A percentile compares a stretch with the other conserved stretches of the same genome.
Evolutionary conservation across 345 rosid genomes (phyloP).

Genomic region (Gossypium anomalum): DNA sequence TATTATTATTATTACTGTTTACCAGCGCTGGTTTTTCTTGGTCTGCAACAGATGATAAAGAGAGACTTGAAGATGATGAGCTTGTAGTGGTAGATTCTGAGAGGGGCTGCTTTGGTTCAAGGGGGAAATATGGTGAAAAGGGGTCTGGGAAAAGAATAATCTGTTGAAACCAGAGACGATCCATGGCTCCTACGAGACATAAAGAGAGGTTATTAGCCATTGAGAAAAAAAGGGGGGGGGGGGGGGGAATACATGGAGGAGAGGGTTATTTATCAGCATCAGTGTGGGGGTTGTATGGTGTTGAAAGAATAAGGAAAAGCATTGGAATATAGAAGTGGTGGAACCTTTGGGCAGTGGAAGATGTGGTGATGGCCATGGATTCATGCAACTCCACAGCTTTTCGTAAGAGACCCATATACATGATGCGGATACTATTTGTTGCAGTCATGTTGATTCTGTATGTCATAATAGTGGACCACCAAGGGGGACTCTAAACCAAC

Average conservation of each 20-base stretch:
- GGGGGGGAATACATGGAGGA: not conserved
- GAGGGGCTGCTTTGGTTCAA: slow-evolving; percentile 11
- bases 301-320: not conserved
- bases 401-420: not conserved
- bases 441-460: not conserved
- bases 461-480: not conserved
- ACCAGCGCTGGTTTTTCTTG: slow-evolving; percentile 9
- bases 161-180: slow-evolving; percentile 61
- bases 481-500: not conserved
- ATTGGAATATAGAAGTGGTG: slow-evolving; percentile 4
- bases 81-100: slow-evolving; percentile 1
- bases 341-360: not conserved
- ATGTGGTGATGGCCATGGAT: slow-evolving; percentile 8
- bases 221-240: not conserved
- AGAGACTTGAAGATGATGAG: slow-evolving; percentile 12
- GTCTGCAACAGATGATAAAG: slow-evolving; percentile 19
- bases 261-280: not conserved
- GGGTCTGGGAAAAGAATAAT: slow-evolving; percentile 35
- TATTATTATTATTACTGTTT: not conserved
- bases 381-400: slow-evolving; percentile 9
- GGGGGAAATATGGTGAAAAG: slow-evolving; percentile 1
- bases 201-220: slow-evolving; percentile 35
- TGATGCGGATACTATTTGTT: slow-evolving; percentile 8
- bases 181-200: slow-evolving; percentile 42
- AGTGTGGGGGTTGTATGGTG: not conserved